Percentiles rank a stretch among this genome's conserved stretches.
Conservation (phyloP, 495 filamentous ascomycete genomes). For the Aspergillus bridgeri region DNA sequence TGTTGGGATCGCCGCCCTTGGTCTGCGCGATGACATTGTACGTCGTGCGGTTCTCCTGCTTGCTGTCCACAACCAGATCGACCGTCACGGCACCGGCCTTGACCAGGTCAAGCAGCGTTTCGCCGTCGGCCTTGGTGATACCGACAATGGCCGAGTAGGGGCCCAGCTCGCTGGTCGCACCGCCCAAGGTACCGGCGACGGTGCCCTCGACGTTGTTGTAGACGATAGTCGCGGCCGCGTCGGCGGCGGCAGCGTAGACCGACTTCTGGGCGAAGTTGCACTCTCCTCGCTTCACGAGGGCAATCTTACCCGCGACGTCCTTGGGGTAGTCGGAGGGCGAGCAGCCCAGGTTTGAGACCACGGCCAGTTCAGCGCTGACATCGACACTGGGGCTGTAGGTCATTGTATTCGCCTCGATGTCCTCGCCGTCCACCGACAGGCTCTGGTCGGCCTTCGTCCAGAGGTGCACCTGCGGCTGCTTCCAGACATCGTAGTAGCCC, state of each 20-base stretch:
- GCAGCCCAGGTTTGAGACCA: conserved; percentile 57
- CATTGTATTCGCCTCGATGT: conserved; percentile 29
- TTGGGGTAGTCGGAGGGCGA: conserved; percentile 52
- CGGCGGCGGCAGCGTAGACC: conserved; percentile 53
- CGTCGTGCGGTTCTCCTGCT: conserved; percentile 47
- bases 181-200: conserved; percentile 54
- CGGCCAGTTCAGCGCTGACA: conserved; percentile 40
- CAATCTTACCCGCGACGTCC: conserved; percentile 53
- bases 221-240: conserved; percentile 56
- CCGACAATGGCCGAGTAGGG: conserved; percentile 51
- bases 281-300: conserved; percentile 58
- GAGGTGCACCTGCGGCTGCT: conserved; percentile 52
- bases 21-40: conserved; percentile 69
- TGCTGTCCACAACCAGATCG: conserved; percentile 31
- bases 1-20: conserved; percentile 60
- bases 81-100: conserved; percentile 29
- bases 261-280: conserved; percentile 63
- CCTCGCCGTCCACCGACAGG: conserved; percentile 26
- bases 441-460: conserved; percentile 29
- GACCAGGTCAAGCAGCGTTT: conserved; percentile 40
- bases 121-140: conserved; percentile 51
- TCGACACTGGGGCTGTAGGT: conserved; percentile 49
- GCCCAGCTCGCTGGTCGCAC: conserved; percentile 41
- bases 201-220: conserved; percentile 62
- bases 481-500: conserved; percentile 58